phyloP scores from a whole-genome alignment of 1,284 basidiomycete genomes.

The Irpex lacteus region DNA sequence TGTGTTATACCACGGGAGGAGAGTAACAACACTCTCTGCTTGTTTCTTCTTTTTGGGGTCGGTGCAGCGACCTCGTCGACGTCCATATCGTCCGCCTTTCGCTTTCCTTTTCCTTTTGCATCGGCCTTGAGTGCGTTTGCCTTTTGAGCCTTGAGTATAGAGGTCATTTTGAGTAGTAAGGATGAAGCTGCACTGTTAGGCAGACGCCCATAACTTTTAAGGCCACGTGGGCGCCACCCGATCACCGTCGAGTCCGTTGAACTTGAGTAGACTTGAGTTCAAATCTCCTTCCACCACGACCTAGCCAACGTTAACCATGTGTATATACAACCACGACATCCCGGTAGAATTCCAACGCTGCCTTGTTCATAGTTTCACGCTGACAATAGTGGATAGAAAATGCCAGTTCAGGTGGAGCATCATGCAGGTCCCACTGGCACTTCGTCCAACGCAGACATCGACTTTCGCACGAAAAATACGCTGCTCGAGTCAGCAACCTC shows the following conservation, averaged over 20 bases:
- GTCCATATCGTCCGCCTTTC: conserved; percentile 60
- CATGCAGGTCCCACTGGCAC: too few species aligned
- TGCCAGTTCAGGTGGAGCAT: too few species aligned
- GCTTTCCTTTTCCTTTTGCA: conserved; percentile 51
- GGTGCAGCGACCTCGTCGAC: conserved; percentile 37
- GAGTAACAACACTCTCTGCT: conserved; percentile 87
- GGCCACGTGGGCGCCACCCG: conserved; percentile 7
- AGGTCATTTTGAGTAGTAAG: conserved; percentile 50
- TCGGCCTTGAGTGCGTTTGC: conserved; percentile 51
- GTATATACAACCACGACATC: too few species aligned
- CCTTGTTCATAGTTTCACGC: too few species aligned
- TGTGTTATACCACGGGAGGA: conserved; percentile 95
- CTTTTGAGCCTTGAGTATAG: conserved; percentile 62
- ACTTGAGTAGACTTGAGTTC: too few species aligned
- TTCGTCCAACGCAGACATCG: too few species aligned
- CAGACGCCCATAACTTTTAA: conserved; percentile 11
- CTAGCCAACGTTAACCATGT: too few species aligned
- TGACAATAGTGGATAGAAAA: too few species aligned
- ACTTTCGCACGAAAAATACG: too few species aligned
- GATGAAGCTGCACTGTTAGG: neutral
- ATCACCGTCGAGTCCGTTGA: neutral
- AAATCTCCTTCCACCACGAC: too few species aligned
- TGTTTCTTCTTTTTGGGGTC: conserved; percentile 65
- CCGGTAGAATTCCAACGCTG: too few species aligned
- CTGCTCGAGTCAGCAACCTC: too few species aligned